These are phyloP conservation scores for Wickerhamomyces mucosus DNA, from an alignment of 805 yeast genomes.

Conservation along the genomic window DNA sequence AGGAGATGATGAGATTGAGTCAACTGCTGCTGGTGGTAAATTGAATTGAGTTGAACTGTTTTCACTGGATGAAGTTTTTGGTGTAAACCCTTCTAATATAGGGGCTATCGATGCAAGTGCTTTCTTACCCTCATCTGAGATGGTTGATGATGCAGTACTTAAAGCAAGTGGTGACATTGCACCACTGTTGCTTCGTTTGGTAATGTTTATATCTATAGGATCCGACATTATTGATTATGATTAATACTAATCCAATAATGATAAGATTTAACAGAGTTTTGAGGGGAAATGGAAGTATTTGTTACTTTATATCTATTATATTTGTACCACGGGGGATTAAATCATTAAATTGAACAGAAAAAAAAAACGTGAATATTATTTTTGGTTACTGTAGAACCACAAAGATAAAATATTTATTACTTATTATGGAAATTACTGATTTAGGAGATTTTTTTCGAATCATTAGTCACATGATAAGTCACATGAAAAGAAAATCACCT, in stretches of 20 bases:
- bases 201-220: conserved; percentile 15
- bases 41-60: conserved; percentile 21
- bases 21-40: conserved; percentile 16
- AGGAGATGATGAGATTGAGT: conserved; percentile 8
- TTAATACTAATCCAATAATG: not conserved
- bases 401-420: not conserved
- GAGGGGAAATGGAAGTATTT: too few species aligned
- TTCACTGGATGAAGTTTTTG: conserved; percentile 53
- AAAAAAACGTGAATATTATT: too few species aligned
- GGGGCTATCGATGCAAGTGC: conserved; percentile 81
- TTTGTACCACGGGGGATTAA: too few species aligned
- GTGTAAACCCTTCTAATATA: conserved; percentile 61
- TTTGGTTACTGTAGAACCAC: not conserved
- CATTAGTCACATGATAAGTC: too few species aligned
- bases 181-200: conserved; percentile 7
- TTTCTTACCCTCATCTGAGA: conserved; percentile 26
- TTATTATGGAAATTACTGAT: too few species aligned
- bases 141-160: conserved; percentile 8
- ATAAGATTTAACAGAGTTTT: not conserved
- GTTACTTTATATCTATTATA: too few species aligned
- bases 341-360: too few species aligned
- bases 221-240: conserved; percentile 7
- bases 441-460: too few species aligned
- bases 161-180: conserved; percentile 25
- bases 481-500: too few species aligned